Evolutionary conservation across 345 rosid species (phyloP).

Genomic region (Anacardium occidentale): DNA sequence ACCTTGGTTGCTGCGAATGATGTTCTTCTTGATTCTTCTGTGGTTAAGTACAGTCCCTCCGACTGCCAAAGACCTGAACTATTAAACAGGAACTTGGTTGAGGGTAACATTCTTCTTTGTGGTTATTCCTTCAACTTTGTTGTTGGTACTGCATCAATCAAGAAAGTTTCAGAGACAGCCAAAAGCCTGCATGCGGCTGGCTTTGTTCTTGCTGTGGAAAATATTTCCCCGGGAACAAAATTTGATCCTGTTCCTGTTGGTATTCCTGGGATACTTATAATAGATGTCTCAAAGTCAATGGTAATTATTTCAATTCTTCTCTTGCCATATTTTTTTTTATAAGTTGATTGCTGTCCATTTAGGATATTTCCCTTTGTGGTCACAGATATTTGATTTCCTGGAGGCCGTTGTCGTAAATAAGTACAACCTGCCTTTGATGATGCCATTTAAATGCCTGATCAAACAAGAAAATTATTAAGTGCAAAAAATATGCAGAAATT

Average conservation of each 20-base stretch:
- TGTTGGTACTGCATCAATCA: slow-evolving; percentile 87
- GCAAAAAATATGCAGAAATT: neutral
- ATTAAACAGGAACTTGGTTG: slow-evolving; percentile 72
- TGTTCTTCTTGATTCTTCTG: slow-evolving; percentile 80
- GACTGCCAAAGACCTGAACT: slow-evolving; percentile 97
- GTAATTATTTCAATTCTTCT: slow-evolving; percentile 39
- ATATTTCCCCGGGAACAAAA: slow-evolving; percentile 88
- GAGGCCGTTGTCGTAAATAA: neutral
- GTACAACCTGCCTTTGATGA: neutral
- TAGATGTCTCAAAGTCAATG: slow-evolving; percentile 79
- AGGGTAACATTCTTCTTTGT: slow-evolving; percentile 95
- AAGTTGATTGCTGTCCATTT: neutral
- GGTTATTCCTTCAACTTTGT: slow-evolving; percentile 99
- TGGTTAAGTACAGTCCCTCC: slow-evolving; percentile 66
- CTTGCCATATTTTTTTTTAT: neutral
- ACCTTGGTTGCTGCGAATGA: slow-evolving; percentile 96
- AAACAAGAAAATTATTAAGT: neutral
- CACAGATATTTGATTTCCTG: neutral
- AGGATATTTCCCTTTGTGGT: neutral
- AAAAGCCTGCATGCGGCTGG: slow-evolving; percentile 90
- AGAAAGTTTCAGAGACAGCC: slow-evolving; percentile 92
- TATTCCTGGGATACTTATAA: slow-evolving; percentile 85
- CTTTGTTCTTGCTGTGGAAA: slow-evolving; percentile 98
- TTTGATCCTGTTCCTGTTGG: slow-evolving; percentile 91
- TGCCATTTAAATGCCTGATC: neutral